Base-by-base conservation (phyloP, 2,329 filamentous ascomycete genomes). In the Pseudogymnoascus sp. region DNA sequence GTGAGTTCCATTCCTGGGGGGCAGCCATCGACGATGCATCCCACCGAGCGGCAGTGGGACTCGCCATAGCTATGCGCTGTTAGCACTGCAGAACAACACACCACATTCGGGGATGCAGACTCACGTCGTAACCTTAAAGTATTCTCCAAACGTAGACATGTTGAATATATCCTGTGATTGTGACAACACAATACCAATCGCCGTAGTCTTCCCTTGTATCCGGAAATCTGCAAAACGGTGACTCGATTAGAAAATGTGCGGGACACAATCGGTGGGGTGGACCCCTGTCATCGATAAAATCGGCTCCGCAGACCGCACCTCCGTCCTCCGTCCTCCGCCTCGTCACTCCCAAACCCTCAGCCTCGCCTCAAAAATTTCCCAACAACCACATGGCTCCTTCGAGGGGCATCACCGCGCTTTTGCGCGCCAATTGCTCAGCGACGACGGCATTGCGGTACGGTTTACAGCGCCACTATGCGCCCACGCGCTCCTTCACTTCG, bases 1-100 rank as follows among this genome's bases (percentile, higher is more conserved):
- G 84, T 88, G 74, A 97, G 85, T 69, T 86, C 79, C 81, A 97
- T 87, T 69, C 90, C 90, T 12, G 94, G 92, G 35, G 93, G 94
- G 71, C 86, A 89, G 69, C 91, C 91, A 73, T 97, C 93, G 75
- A 97, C 87, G 70, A 97, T 97, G 78, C 90, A 95, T 71, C 91
- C 92, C 70, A 97, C 91, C 32, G 89, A 93, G 70, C 87, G 88
- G 79, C 93, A 95, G 78, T 97, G 93, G 62, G 90, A 95, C 75
- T 92, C 89, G 73, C 89, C 89, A 78, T 90, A 90, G 61, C 71
- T 73, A 41, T n/a, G 25, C 6, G 11, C 32, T 2, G 57, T 61
- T 32, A 61, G 60, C 28, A 25, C 32, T 4, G 34, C 32, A 25
- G 11, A 22, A 6, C 32, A n/a, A n/a, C 34, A 22, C 32, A 57